Conservation (phyloP, 108 stramenopile species). For the Bacterosira constricta region DNA sequence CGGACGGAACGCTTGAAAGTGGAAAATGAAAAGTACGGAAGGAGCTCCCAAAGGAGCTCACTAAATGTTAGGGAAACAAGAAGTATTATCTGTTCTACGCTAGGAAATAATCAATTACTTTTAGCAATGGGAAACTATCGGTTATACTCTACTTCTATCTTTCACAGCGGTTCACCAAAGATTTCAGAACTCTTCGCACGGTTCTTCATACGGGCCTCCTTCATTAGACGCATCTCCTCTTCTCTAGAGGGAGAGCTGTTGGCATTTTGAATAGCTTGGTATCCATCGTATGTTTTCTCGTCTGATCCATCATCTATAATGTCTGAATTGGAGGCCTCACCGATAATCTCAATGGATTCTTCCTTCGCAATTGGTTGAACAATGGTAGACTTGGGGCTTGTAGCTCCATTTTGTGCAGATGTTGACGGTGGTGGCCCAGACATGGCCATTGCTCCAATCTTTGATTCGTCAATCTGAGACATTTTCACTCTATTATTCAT, state of each 20-base stretch:
- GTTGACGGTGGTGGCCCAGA: not conserved
- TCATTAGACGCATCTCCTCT: conserved; percentile 72
- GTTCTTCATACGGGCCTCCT: conserved; percentile 63
- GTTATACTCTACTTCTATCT: too few relatives aligned
- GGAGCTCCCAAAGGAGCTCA: too few relatives aligned
- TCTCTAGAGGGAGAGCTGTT: conserved; percentile 59
- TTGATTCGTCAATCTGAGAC: conserved; percentile 51
- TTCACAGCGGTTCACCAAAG: too few relatives aligned
- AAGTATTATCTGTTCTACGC: too few relatives aligned
- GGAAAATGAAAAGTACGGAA: too few relatives aligned
- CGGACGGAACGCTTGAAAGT: too few relatives aligned
- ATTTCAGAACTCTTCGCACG: too few relatives aligned
- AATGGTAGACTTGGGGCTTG: not conserved
- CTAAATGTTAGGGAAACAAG: too few relatives aligned
- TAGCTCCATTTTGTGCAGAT: not conserved
- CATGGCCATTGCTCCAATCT: conserved; percentile 33
- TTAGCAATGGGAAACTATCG: too few relatives aligned
- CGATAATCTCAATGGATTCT: not conserved
- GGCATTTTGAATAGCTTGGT: conserved; percentile 67
- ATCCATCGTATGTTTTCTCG: conserved; percentile 82
- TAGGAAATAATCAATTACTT: too few relatives aligned
- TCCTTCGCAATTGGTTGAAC: not conserved
- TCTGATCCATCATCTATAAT: conserved; percentile 18
- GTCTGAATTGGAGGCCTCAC: not conserved
- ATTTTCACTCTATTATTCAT: conserved; percentile 61